These are phyloP conservation scores for Microsporum audouinii DNA, from an alignment of 2,329 filamentous ascomycete species.

Conservation along the genomic window DNA sequence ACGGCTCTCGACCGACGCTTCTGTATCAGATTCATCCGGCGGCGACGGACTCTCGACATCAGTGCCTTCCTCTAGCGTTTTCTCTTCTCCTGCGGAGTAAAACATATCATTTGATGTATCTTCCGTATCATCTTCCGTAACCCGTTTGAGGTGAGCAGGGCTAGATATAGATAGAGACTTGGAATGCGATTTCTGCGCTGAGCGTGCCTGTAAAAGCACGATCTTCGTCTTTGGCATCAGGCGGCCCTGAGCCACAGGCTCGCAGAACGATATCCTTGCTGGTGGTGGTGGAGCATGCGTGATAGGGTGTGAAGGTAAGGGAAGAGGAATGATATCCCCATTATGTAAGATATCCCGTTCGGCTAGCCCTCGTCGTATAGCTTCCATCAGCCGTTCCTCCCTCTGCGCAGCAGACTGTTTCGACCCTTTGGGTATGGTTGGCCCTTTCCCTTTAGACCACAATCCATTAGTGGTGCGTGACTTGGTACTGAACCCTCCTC, in stretches of 20 bases:
- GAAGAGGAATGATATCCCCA: slow-evolving; percentile 70
- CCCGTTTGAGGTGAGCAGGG: slow-evolving; percentile 48
- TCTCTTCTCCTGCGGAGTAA: slow-evolving; percentile 81
- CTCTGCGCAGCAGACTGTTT: slow-evolving; percentile 35
- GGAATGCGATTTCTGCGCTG: slow-evolving; percentile 20
- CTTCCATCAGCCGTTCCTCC: slow-evolving; percentile 48
- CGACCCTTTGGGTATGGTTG: slow-evolving; percentile 7
- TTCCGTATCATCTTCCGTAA: slow-evolving; percentile 52
- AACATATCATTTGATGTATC: slow-evolving; percentile 85
- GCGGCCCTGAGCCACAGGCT: slow-evolving; percentile 82
- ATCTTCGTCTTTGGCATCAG: slow-evolving; percentile 69
- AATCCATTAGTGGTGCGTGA: slow-evolving; percentile 30
- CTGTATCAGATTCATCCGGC: slow-evolving; percentile 52
- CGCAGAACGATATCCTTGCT: slow-evolving; percentile 81
- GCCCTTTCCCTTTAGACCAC: slow-evolving; percentile 26
- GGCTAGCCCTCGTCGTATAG: slow-evolving; percentile 63
- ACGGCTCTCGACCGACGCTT: slow-evolving; percentile 39
- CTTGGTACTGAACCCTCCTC: slow-evolving; percentile 44
- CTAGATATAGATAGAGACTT: slow-evolving; percentile 35
- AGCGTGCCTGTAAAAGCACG: slow-evolving; percentile 52
- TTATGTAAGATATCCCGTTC: slow-evolving; percentile 66
- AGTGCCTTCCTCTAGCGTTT: slow-evolving; percentile 33
- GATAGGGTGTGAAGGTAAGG: slow-evolving; percentile 66
- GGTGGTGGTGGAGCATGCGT: slow-evolving; percentile 76
- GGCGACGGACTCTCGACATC: slow-evolving; percentile 45